Evolutionary conservation across 352 stramenopile species (phyloP).

Genomic region (Phytophthora capsici): DNA sequence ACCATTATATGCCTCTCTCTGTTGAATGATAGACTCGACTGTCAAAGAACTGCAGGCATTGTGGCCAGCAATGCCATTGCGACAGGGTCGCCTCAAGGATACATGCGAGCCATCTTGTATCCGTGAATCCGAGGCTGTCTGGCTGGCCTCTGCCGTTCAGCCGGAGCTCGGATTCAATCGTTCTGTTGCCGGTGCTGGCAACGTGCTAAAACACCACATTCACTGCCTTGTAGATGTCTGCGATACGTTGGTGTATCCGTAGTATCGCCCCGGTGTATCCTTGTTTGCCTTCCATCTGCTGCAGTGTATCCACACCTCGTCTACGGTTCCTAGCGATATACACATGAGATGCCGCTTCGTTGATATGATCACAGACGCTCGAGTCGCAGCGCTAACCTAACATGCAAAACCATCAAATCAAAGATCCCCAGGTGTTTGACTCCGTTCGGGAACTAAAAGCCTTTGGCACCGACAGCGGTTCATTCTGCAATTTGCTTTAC

Average conservation of each 20-base stretch:
- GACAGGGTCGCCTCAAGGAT: conserved; percentile 34
- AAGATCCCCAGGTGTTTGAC: conserved; percentile 16
- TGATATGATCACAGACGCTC: conserved; percentile 1
- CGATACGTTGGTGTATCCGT: conserved; percentile 2
- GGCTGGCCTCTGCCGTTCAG: conserved; percentile 5
- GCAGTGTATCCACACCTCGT: conserved; percentile 25
- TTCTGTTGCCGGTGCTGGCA: conserved; percentile 10
- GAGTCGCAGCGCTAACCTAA: conserved; percentile 1
- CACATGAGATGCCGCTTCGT: conserved; percentile 12
- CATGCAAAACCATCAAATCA: neutral
- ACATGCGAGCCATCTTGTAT: conserved; percentile 25
- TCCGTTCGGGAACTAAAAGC: conserved; percentile 8
- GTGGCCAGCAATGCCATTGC: conserved; percentile 4
- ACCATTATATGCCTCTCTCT: neutral
- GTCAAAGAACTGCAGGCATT: neutral
- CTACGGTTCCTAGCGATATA: conserved; percentile 31
- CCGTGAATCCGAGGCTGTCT: conserved; percentile 30
- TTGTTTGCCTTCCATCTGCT: conserved; percentile 21
- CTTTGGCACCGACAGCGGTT: neutral
- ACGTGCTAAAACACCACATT: neutral
- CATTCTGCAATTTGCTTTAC: conserved; percentile 39
- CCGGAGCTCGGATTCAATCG: conserved; percentile 23
- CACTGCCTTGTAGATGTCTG: neutral
- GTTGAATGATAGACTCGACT: neutral
- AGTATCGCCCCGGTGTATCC: conserved; percentile 14